Percentiles rank a stretch among this genome's conserved stretches.
Evolutionary conservation across 148 eudicot genomes (phyloP).

Genomic region (Rhododendron mucronatum): DNA sequence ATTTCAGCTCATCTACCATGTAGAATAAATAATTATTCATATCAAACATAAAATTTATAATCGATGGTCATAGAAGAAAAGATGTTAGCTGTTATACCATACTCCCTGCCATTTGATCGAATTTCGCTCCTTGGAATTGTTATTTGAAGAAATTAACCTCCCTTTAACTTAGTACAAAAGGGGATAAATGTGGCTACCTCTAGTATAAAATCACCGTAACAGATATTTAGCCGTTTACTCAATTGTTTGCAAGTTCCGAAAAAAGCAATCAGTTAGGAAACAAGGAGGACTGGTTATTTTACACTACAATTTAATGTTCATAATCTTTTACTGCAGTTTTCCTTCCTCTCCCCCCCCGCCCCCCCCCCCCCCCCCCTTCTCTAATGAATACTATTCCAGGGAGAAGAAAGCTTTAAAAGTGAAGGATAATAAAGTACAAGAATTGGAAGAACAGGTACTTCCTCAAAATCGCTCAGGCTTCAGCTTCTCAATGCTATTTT

Average conservation of each 20-base stretch:
- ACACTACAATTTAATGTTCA: not conserved
- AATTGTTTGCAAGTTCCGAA: not conserved
- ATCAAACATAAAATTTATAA: not conserved
- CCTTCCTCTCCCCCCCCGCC: no score
- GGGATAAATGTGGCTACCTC: not conserved
- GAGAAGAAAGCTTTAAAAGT: slow-evolving; percentile 48
- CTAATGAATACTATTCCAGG: slow-evolving; percentile 29
- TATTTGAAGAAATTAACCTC: not conserved
- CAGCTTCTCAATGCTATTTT: not conserved
- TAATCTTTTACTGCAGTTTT: not conserved
- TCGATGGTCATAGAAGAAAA: not conserved
- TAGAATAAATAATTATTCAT: not conserved
- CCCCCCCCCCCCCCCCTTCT: no score
- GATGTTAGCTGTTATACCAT: not conserved
- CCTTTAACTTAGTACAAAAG: not conserved
- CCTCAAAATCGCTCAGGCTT: not conserved
- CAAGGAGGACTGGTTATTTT: not conserved
- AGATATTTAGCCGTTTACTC: not conserved
- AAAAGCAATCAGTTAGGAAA: not conserved
- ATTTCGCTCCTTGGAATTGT: not conserved
- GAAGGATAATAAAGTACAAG: slow-evolving; percentile 59
- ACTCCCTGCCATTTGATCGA: not conserved
- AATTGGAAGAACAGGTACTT: slow-evolving; percentile 78
- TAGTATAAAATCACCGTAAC: not conserved
- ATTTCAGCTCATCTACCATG: not conserved